Evolutionary conservation across 495 filamentous ascomycete species (phyloP).

Genomic region (Melanomma pulvis-pyrius): DNA sequence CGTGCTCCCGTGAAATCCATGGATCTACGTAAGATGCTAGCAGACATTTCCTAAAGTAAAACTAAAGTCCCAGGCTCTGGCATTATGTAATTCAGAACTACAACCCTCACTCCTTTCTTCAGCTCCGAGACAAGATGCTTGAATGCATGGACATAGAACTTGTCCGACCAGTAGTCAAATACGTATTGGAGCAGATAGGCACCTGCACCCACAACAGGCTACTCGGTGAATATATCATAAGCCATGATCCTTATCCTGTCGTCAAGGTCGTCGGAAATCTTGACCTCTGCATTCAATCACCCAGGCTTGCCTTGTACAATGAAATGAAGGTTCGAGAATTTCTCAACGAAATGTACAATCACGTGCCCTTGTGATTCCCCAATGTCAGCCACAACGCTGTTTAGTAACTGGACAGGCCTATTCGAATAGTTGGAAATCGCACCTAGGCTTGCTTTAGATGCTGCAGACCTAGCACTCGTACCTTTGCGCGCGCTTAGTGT

Average conservation of each 20-base stretch:
- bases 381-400: not conserved
- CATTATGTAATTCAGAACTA: not conserved
- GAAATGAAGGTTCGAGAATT: not conserved
- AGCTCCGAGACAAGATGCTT: not conserved
- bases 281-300: not conserved
- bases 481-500: too few species aligned
- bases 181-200: slow-evolving; percentile 14
- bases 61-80: not conserved
- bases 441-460: too few species aligned
- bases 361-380: not conserved
- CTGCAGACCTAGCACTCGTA: too few species aligned
- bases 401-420: too few species aligned
- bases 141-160: slow-evolving; percentile 4
- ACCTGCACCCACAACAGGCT: slow-evolving; percentile 13
- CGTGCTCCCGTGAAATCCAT: slow-evolving; percentile 2
- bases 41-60: not conserved
- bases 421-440: too few species aligned
- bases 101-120: slow-evolving; percentile 1
- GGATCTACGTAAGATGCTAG: not conserved
- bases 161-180: slow-evolving; percentile 21
- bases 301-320: not conserved
- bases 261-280: not conserved
- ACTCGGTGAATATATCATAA: slow-evolving; percentile 14
- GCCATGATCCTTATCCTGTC: slow-evolving; percentile 2
- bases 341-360: not conserved